Base-by-base conservation (phyloP, 768 basidiomycete genomes). In the Butyriboletus loyo region DNA sequence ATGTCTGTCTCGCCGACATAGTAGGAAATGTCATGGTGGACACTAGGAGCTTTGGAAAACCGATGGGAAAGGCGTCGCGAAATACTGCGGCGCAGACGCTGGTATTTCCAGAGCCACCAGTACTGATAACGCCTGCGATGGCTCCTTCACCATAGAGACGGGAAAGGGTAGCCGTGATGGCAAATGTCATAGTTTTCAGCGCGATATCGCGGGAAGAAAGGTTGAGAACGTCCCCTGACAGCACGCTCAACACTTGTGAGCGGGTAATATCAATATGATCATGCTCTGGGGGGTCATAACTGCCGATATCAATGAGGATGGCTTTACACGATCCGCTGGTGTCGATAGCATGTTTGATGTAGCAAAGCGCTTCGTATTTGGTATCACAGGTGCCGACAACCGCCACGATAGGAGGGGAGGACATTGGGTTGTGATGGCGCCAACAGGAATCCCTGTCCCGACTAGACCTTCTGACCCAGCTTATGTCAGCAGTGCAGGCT, bases 1-100 rank as follows among this genome's bases (percentile, higher is more conserved):
- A 61, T 57, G 53, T 68, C 67, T 2, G 66, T 66, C 54, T 63
- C 69, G 14, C 66, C 70, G 11, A 72, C 64, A 30, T 72, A 66
- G 49, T 56, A 54, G 11, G 50, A 43, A 0, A 50, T 50, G 39
- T 67, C 61, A 70, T 72, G 24, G 70, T 71, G 15, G 69, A 67
- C 27, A 69, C 57, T 43, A 66, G 36, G 37, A 63, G 51, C 40
- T 66, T 70, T 27, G 63, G 66, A 13, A 71, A 67, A 1, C 69
- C 69, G 36, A 69, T 63, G 31, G 58, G 56, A 24, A 69, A 28
- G 22, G 58, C 54, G 17, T 48, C 46, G 21, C 65, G 54, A 36
- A 63, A 70, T 4, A 61, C 61, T 11, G 55, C 14, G 9, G 58
- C 57, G 28, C 65, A 65, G 24, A 59, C 57, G 15, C 55, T 61